Percentiles rank a stretch among this genome's conserved stretches.
Conservation (phyloP, 2,329 filamentous ascomycete genomes). For the Mycogone perniciosa region DNA sequence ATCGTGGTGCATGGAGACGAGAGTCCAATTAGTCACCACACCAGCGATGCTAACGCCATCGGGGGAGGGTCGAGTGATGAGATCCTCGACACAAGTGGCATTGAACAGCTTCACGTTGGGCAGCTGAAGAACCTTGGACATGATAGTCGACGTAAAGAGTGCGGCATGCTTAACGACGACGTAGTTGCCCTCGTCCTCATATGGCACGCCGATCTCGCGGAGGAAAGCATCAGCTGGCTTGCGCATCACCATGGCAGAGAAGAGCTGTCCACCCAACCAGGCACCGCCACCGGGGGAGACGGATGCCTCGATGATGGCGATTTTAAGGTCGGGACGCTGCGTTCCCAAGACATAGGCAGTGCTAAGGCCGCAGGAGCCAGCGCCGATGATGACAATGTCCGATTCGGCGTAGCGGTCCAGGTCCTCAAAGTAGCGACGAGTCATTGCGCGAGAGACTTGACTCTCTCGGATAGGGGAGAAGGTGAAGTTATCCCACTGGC, state of each 20-base stretch:
- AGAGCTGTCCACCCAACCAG: slow-evolving; percentile 90
- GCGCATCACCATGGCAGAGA: slow-evolving; percentile 92
- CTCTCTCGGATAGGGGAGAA: slow-evolving; percentile 87
- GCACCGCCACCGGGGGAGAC: slow-evolving; percentile 84
- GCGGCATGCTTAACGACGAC: slow-evolving; percentile 93
- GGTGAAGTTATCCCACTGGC: slow-evolving; percentile 74
- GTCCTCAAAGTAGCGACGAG: slow-evolving; percentile 84
- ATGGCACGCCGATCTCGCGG: slow-evolving; percentile 72
- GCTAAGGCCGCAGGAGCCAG: slow-evolving; percentile 80
- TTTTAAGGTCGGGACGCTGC: slow-evolving; percentile 81
- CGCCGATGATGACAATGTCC: slow-evolving; percentile 89
- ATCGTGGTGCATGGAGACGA: slow-evolving; percentile 81
- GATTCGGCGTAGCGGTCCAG: slow-evolving; percentile 85
- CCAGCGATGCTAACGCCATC: slow-evolving; percentile 66
- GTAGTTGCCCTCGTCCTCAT: slow-evolving; percentile 80
- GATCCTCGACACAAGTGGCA: slow-evolving; percentile 83
- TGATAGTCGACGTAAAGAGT: slow-evolving; percentile 81
- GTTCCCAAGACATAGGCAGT: slow-evolving; percentile 79
- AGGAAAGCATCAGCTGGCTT: slow-evolving; percentile 86
- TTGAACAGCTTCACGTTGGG: slow-evolving; percentile 97
- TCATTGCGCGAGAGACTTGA: slow-evolving; percentile 91
- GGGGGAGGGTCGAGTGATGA: slow-evolving; percentile 69
- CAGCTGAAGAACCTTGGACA: slow-evolving; percentile 76
- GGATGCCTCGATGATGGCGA: slow-evolving; percentile 82
- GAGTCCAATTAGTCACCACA: slow-evolving; percentile 93